Conservation (phyloP, 768 basidiomycete species). For the Rhodotorula toruloides region DNA sequence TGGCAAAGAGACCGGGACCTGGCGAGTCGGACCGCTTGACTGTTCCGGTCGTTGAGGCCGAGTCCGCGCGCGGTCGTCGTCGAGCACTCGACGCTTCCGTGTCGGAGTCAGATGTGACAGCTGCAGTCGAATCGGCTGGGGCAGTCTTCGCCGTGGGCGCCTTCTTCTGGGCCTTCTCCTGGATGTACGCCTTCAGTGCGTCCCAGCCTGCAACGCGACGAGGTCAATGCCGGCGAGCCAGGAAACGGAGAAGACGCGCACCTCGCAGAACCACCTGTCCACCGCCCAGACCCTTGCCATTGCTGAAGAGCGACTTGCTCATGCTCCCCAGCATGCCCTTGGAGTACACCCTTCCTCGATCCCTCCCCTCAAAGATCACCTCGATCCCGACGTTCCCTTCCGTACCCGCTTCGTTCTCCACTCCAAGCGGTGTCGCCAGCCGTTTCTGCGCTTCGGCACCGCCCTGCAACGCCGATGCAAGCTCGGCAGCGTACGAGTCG, state of each 20-base stretch:
- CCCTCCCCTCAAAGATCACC: slow-evolving; percentile 35
- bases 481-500: slow-evolving; percentile 34
- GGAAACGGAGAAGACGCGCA: neutral
- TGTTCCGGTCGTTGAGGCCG: neutral
- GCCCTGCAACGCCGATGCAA: slow-evolving; percentile 34
- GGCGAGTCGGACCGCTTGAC: slow-evolving; percentile 13
- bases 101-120: neutral
- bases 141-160: neutral
- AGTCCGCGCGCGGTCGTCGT: neutral
- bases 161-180: slow-evolving; percentile 30
- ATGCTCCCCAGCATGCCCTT: slow-evolving; percentile 20
- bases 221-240: neutral
- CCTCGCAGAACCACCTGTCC: slow-evolving; percentile 33
- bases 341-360: slow-evolving; percentile 21
- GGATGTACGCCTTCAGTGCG: slow-evolving; percentile 10
- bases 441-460: slow-evolving; percentile 38
- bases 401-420: slow-evolving; percentile 24
- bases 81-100: neutral
- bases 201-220: slow-evolving; percentile 10
- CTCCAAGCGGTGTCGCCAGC: slow-evolving; percentile 28
- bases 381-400: slow-evolving; percentile 33
- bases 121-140: neutral
- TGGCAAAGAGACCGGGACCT: slow-evolving; percentile 27
- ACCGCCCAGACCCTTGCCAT: slow-evolving; percentile 7
- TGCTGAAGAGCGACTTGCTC: slow-evolving; percentile 17